Conservation (phyloP, 192 early-diverging fungal genomes). For the Lobosporangium transversale region DNA sequence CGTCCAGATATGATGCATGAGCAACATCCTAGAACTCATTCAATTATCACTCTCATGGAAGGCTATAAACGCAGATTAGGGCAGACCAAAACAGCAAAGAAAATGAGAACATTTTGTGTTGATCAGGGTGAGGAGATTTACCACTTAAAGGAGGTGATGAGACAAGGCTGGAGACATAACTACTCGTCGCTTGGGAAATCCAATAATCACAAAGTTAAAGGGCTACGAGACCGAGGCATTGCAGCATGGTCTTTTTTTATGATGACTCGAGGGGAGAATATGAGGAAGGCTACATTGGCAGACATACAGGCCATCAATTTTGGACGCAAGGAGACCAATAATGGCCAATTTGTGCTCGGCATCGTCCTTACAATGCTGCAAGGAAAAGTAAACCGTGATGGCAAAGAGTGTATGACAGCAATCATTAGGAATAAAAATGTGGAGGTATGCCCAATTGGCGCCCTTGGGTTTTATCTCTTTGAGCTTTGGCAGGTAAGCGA, state of each 20-base stretch:
- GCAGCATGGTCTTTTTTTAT: neutral
- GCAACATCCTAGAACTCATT: neutral
- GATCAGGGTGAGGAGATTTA: constrained; percentile 1
- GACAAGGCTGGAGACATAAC: constrained; percentile 4
- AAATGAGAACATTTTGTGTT: neutral
- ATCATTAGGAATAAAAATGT: neutral
- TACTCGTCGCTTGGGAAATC: neutral
- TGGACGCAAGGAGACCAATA: neutral
- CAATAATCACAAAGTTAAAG: neutral
- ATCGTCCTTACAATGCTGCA: constrained; percentile 3
- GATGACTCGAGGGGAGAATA: neutral
- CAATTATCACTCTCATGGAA: neutral
- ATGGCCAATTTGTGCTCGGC: neutral
- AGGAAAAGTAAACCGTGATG: constrained; percentile 6
- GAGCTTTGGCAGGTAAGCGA: constrained; percentile 4
- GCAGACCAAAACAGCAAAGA: neutral
- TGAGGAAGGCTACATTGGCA: constrained; percentile 1
- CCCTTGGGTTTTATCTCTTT: constrained; percentile 4
- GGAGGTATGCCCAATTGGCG: constrained; percentile 1
- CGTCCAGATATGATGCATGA: neutral
- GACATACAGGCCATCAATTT: neutral
- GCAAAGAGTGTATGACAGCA: neutral
- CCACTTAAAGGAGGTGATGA: constrained; percentile 1
- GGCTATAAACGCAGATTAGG: neutral
- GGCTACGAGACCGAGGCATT: neutral